A percentile compares a stretch with the other conserved stretches of the same genome.
Conservation (phyloP, 805 yeast genomes). For the Cyberlindnera mississippiensis region DNA sequence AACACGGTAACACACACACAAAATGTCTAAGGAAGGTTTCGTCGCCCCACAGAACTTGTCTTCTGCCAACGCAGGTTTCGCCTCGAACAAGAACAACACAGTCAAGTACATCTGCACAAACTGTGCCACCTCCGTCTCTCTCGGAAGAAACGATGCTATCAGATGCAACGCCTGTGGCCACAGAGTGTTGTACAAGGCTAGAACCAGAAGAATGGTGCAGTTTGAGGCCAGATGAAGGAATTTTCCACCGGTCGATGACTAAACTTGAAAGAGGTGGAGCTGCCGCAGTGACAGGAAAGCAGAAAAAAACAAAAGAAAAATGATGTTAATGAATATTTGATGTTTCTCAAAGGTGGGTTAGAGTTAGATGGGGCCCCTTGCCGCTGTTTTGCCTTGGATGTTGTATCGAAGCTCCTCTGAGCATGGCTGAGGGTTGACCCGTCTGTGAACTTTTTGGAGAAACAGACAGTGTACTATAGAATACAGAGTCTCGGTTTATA, state of each 20-base stretch:
- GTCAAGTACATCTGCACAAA: constrained; percentile 94
- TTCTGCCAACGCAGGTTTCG: constrained; percentile 82
- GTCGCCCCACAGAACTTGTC: constrained; percentile 77
- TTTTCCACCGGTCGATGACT: neutral
- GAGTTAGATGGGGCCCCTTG: neutral
- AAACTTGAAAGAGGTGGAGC: too few species aligned
- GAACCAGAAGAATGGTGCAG: constrained; percentile 95
- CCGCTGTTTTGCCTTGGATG: too few species aligned
- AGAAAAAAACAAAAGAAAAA: neutral
- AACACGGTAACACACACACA: constrained; percentile 1
- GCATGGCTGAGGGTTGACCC: too few species aligned
- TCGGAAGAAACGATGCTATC: constrained; percentile 92
- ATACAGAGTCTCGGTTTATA: too few species aligned
- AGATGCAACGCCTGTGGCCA: constrained; percentile 99
- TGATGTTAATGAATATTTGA: neutral
- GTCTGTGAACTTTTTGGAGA: too few species aligned
- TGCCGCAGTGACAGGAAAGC: neutral
- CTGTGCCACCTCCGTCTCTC: constrained; percentile 85
- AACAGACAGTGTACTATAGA: too few species aligned
- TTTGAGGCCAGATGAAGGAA: constrained; percentile 62
- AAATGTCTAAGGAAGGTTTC: constrained; percentile 76
- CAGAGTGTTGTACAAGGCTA: constrained; percentile 93
- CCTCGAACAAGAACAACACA: constrained; percentile 68
- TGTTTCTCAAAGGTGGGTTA: neutral
- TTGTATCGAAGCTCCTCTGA: too few species aligned